Conservation (phyloP, 306 rosid genomes). For the Albizia julibrissin region DNA sequence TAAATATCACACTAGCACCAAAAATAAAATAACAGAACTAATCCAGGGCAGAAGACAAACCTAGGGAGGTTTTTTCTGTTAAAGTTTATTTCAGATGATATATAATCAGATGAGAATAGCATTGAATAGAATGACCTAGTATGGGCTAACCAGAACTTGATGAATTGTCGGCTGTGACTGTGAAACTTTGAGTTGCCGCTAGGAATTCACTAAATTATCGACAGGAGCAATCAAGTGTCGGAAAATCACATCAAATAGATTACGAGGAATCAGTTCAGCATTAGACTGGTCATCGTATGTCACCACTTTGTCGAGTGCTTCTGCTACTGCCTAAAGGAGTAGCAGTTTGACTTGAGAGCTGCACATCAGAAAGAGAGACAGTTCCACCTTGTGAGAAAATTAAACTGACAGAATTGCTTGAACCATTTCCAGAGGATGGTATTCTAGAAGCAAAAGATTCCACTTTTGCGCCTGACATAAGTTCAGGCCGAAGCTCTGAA, state of each 20-base stretch:
- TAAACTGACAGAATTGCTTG: slow-evolving; percentile 60
- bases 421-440: slow-evolving; percentile 62
- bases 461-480: slow-evolving; percentile 45
- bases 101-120: slow-evolving; percentile 34
- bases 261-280: not conserved
- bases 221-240: slow-evolving; percentile 24
- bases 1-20: slow-evolving; percentile 1
- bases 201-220: slow-evolving; percentile 19
- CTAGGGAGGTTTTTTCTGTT: slow-evolving; percentile 20
- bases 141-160: slow-evolving; percentile 33
- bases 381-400: slow-evolving; percentile 69
- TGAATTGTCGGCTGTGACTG: slow-evolving; percentile 34
- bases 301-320: slow-evolving; percentile 66
- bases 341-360: slow-evolving; percentile 62
- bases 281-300: slow-evolving; percentile 35
- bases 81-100: slow-evolving; percentile 45
- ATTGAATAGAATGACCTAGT: slow-evolving; percentile 42
- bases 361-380: slow-evolving; percentile 61
- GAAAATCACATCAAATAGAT: slow-evolving; percentile 24
- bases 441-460: slow-evolving; percentile 59
- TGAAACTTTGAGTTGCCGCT: slow-evolving; percentile 43
- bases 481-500: slow-evolving; percentile 60
- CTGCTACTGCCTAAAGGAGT: slow-evolving; percentile 54
- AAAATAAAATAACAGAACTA: not conserved
- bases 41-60: not conserved